Evolutionary conservation across 352 stramenopile species (phyloP).

Genomic region (Phytophthora aleatoria): DNA sequence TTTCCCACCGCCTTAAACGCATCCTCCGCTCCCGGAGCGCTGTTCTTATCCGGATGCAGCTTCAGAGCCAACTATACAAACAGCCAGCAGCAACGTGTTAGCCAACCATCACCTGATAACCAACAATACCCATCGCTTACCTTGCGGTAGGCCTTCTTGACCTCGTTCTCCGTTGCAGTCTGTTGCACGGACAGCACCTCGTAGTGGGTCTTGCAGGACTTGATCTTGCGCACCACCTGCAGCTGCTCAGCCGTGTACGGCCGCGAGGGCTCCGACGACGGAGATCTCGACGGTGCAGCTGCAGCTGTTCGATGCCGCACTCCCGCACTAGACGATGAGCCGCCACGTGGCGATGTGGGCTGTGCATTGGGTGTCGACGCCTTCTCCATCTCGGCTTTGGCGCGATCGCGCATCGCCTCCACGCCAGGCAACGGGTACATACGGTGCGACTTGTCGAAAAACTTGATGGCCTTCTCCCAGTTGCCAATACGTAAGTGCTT

Average conservation of each 20-base stretch:
- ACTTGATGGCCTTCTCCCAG: constrained; percentile 90
- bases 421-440: constrained; percentile 89
- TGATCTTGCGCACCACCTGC: constrained; percentile 89
- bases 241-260: constrained; percentile 83
- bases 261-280: constrained; percentile 48
- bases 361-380: constrained; percentile 28
- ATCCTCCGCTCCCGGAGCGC: constrained; percentile 95
- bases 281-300: constrained; percentile 31
- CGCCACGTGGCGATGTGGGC: constrained; percentile 38
- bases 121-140: constrained; percentile 32
- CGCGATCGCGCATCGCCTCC: constrained; percentile 78
- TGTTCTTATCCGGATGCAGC: constrained; percentile 95
- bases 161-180: constrained; percentile 77
- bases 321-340: constrained; percentile 17
- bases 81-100: constrained; percentile 12
- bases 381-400: constrained; percentile 65
- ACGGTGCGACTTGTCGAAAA: constrained; percentile 92
- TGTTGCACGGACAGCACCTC: constrained; percentile 83
- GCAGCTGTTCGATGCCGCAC: constrained; percentile 42
- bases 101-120: constrained; percentile 5
- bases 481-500: constrained; percentile 86
- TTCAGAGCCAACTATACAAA: constrained; percentile 83
- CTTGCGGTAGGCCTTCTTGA: constrained; percentile 94
- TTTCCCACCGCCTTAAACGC: constrained; percentile 97
- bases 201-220: constrained; percentile 88